Conservation (phyloP, 331 rosid genomes). For the Rhamnella rubrinervis region DNA sequence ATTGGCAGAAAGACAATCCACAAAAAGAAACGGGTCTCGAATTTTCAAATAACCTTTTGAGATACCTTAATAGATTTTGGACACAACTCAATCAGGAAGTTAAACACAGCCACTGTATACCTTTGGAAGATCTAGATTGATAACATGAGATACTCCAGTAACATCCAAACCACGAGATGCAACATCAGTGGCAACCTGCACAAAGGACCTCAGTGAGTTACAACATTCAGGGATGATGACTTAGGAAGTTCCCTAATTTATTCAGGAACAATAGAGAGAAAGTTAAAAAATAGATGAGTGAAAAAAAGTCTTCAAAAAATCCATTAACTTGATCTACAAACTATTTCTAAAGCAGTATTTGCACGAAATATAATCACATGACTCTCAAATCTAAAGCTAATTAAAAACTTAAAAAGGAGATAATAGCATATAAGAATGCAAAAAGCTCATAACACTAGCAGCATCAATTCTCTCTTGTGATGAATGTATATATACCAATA, state of each 20-base stretch:
- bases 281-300: too few relatives aligned
- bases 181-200: constrained; percentile 88
- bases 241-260: background rate
- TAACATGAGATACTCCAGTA: constrained; percentile 83
- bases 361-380: too few relatives aligned
- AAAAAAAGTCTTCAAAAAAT: too few relatives aligned
- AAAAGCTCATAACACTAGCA: background rate
- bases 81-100: constrained; percentile 17
- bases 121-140: constrained; percentile 92
- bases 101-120: constrained; percentile 35
- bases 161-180: constrained; percentile 95
- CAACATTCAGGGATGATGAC: background rate
- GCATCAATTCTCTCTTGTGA: background rate
- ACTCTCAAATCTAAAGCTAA: too few relatives aligned
- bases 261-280: too few relatives aligned
- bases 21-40: constrained; percentile 10
- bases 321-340: background rate
- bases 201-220: constrained; percentile 17
- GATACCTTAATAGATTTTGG: constrained; percentile 16
- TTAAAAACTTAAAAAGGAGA: background rate
- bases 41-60: constrained; percentile 24
- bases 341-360: background rate
- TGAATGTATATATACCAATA: constrained; percentile 49
- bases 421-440: background rate
- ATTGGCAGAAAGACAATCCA: constrained; percentile 26